Evolutionary conservation across 2,329 filamentous ascomycete genomes (phyloP).

Genomic region (Shiraia sp.): DNA sequence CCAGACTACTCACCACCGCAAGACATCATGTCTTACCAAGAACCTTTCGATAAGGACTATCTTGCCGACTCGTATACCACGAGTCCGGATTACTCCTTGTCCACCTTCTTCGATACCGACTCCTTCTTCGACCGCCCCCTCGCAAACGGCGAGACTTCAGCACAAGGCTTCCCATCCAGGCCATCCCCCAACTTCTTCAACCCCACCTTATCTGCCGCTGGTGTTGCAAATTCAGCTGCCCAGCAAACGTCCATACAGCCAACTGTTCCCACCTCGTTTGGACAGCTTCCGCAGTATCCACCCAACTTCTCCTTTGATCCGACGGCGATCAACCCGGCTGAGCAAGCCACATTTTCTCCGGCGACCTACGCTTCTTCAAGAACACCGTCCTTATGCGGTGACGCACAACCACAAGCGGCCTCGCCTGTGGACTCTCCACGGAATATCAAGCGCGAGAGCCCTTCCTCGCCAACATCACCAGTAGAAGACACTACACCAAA

Average conservation of each 20-base stretch:
- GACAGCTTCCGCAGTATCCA: conserved; percentile 21
- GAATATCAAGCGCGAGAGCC: conserved; percentile 37
- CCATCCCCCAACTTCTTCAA: conserved; percentile 13
- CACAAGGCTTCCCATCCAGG: conserved; percentile 15
- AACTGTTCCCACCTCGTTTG: conserved; percentile 25
- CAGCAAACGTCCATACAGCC: conserved; percentile 16
- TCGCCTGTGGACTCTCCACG: conserved; percentile 33
- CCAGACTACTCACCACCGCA: conserved; percentile 29
- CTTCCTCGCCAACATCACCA: conserved; percentile 18
- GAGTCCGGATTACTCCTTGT: conserved; percentile 28
- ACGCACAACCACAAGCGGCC: conserved; percentile 24
- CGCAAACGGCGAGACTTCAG: conserved; percentile 23
- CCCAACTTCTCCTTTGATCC: conserved; percentile 24
- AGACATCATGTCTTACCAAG: conserved; percentile 25
- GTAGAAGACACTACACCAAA: conserved; percentile 28
- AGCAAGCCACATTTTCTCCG: conserved; percentile 22
- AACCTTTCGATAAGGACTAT: conserved; percentile 31
- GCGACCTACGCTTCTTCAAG: conserved; percentile 24
- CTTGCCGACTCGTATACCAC: conserved; percentile 25
- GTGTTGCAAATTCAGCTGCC: conserved; percentile 13
- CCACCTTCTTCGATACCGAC: conserved; percentile 34
- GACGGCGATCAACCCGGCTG: conserved; percentile 13
- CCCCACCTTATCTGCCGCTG: conserved; percentile 17
- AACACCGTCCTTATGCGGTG: conserved; percentile 40
- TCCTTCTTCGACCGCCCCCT: conserved; percentile 30